These are phyloP conservation scores for Spencermartinsiella ligniputridi DNA, from an alignment of 1,139 yeast species.

Conservation along the genomic window DNA sequence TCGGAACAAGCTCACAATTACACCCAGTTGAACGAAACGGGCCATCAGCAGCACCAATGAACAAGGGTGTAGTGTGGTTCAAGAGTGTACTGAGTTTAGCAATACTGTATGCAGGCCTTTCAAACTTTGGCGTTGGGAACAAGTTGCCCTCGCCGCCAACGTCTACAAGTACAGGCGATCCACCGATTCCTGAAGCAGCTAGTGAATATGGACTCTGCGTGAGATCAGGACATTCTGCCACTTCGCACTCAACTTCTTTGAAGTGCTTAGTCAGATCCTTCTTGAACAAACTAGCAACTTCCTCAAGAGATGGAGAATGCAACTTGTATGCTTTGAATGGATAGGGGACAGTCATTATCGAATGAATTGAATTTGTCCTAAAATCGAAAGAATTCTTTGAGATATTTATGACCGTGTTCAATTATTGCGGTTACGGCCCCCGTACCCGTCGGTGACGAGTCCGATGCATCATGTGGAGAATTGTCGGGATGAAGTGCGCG, in stretches of 20 bases:
- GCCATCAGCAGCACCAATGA: slow-evolving; percentile 4
- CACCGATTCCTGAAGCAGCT: slow-evolving; percentile 1
- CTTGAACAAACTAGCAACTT: background rate
- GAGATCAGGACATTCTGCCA: slow-evolving; percentile 1
- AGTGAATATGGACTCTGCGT: slow-evolving; percentile 1
- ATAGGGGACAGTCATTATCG: slow-evolving; percentile 1
- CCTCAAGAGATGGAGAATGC: background rate
- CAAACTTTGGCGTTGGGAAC: slow-evolving; percentile 2
- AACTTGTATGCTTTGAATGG: background rate
- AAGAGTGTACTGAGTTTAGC: background rate
- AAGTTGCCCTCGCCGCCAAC: slow-evolving; percentile 4
- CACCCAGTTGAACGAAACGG: slow-evolving; percentile 1
- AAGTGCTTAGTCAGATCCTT: slow-evolving; percentile 1
- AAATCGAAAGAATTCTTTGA: no score
- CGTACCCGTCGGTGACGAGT: no score
- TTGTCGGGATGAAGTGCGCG: background rate
- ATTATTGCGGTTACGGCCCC: no score
- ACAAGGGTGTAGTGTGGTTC: background rate
- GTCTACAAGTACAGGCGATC: slow-evolving; percentile 1
- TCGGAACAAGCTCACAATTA: slow-evolving; percentile 3
- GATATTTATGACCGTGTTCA: no score
- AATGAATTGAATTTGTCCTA: no score
- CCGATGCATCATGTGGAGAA: no score
- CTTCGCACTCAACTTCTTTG: background rate
- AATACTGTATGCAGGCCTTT: slow-evolving; percentile 1